phyloP scores from a whole-genome alignment of 768 basidiomycete species.

The Russula lepida region DNA sequence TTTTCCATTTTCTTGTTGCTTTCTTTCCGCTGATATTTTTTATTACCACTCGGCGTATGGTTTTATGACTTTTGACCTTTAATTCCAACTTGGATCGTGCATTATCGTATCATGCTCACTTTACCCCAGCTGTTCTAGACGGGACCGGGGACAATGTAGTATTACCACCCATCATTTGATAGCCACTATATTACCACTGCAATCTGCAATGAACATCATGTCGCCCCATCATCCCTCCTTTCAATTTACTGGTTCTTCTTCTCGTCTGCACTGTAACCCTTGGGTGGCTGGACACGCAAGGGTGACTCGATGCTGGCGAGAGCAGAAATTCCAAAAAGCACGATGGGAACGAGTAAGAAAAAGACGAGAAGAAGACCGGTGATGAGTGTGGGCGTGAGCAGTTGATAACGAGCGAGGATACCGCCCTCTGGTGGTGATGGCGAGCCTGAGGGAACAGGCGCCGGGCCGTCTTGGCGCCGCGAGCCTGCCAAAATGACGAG shows the following conservation, averaged over 20 bases:
- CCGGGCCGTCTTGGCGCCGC: conserved; percentile 35
- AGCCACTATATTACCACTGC: conserved; percentile 17
- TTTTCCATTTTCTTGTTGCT: not conserved
- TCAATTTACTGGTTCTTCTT: conserved; percentile 59
- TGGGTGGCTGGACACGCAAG: conserved; percentile 51
- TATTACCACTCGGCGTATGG: not conserved
- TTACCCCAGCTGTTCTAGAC: conserved; percentile 17
- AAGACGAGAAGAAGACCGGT: conserved; percentile 52
- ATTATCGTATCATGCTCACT: conserved; percentile 14
- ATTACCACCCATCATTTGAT: conserved; percentile 15
- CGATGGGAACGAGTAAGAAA: conserved; percentile 59
- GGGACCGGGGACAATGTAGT: conserved; percentile 10
- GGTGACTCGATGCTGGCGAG: conserved; percentile 71
- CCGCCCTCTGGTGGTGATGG: conserved; percentile 41
- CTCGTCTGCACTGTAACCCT: conserved; percentile 58
- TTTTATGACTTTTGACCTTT: conserved; percentile 1
- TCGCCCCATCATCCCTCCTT: not conserved
- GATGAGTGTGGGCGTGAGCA: conserved; percentile 71
- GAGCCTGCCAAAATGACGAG: conserved; percentile 60
- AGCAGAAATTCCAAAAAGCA: conserved; percentile 55
- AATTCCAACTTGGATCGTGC: conserved; percentile 13
- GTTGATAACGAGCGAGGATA: conserved; percentile 65
- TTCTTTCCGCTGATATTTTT: not conserved
- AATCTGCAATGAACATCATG: not conserved
- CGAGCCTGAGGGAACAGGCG: conserved; percentile 15